These are phyloP conservation scores for Fistulina hepatica DNA, from an alignment of 1,284 basidiomycete species.

Conservation along the genomic window DNA sequence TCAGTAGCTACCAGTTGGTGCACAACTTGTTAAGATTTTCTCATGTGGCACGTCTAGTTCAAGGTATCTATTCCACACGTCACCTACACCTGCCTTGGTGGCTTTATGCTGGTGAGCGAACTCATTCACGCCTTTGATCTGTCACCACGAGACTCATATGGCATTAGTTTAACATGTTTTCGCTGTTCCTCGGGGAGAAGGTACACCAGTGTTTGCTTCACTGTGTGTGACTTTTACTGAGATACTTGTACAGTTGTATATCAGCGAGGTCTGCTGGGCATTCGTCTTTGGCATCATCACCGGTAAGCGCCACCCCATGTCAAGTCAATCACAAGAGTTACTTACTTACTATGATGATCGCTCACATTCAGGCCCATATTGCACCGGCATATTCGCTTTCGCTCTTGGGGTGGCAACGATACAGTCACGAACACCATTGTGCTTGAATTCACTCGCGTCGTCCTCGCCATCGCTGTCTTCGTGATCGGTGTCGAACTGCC, in stretches of 20 bases:
- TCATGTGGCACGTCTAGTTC: too few relatives aligned
- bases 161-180: conserved; percentile 85
- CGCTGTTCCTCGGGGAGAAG: conserved; percentile 85
- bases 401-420: conserved; percentile 61
- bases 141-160: background rate
- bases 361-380: conserved; percentile 74
- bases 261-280: conserved; percentile 95
- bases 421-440: conserved; percentile 61
- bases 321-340: too few relatives aligned
- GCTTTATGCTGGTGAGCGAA: conserved; percentile 55
- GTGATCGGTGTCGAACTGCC: conserved; percentile 95
- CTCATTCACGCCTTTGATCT: background rate
- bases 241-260: conserved; percentile 51
- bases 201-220: conserved; percentile 28
- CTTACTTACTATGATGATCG: too few relatives aligned
- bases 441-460: conserved; percentile 88
- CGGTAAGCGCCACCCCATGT: too few relatives aligned
- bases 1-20: too few relatives aligned
- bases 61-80: conserved; percentile 61
- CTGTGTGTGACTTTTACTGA: background rate
- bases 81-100: conserved; percentile 76
- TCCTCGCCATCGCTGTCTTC: conserved; percentile 95
- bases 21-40: too few relatives aligned
- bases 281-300: conserved; percentile 93
- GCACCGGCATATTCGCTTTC: conserved; percentile 76